Conservation (phyloP, 805 yeast species). For the Starmerella potacharoeniae region DNA sequence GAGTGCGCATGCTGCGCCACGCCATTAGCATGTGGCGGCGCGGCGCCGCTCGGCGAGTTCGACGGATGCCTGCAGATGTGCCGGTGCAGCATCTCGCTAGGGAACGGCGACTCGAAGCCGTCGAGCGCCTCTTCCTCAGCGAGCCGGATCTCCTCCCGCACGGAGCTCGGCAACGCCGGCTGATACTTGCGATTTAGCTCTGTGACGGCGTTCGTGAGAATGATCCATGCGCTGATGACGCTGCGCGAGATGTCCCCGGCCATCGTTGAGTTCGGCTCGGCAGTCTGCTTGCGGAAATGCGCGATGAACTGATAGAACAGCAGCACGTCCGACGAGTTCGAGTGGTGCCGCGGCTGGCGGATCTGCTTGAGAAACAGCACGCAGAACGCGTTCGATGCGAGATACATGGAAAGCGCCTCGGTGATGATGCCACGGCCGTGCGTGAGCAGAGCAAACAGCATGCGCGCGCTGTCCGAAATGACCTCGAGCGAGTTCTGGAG, state of each 20-base stretch:
- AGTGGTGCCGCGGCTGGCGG: conserved; percentile 15
- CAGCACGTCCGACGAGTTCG: conserved; percentile 12
- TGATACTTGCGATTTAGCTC: conserved; percentile 10
- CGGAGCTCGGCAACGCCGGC: neutral
- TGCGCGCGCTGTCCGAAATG: conserved; percentile 10
- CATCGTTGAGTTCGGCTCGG: neutral
- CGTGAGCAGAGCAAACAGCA: conserved; percentile 3
- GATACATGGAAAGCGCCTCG: neutral
- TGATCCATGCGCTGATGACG: conserved; percentile 10
- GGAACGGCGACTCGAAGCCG: neutral
- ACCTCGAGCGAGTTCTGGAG: conserved; percentile 11
- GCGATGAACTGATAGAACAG: conserved; percentile 14
- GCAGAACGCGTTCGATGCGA: conserved; percentile 16
- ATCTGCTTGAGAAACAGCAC: conserved; percentile 18
- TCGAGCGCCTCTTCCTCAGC: neutral
- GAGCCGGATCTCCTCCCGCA: neutral
- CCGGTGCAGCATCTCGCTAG: neutral
- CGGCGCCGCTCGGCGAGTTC: neutral
- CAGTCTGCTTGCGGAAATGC: neutral
- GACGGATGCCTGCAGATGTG: neutral
- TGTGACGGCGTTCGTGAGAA: conserved; percentile 10
- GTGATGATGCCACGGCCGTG: neutral
- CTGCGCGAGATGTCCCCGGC: neutral
- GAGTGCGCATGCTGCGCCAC: neutral
- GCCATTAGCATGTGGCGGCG: neutral